phyloP scores from a whole-genome alignment of 2,329 filamentous ascomycete genomes.

The Ophiostoma australiae region DNA sequence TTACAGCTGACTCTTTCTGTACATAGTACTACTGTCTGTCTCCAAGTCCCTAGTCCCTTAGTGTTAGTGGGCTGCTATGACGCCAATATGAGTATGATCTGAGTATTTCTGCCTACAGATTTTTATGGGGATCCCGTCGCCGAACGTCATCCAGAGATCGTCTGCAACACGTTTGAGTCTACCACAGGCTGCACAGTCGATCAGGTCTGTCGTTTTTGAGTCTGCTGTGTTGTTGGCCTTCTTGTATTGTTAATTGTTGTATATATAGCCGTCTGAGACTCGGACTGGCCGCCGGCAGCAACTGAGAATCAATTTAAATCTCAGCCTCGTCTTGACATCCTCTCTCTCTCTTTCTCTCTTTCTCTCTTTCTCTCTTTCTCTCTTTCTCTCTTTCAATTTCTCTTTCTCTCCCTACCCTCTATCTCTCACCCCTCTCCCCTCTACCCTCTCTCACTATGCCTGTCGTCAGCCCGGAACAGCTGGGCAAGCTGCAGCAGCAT shows the following conservation, averaged over 20 bases:
- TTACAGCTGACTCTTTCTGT: neutral
- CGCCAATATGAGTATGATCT: constrained; percentile 21
- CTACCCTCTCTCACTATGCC: constrained; percentile 55
- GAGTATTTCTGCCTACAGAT: constrained; percentile 11
- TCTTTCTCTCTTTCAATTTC: neutral
- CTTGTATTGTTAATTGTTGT: too few relatives aligned
- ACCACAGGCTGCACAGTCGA: neutral
- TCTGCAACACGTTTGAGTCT: neutral
- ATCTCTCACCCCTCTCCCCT: neutral
- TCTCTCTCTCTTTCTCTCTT: neutral
- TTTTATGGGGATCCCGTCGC: neutral
- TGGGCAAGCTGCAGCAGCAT: constrained; percentile 82
- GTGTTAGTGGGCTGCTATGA: constrained; percentile 12
- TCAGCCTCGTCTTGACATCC: neutral
- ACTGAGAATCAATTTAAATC: too few relatives aligned
- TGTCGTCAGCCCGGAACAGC: constrained; percentile 82
- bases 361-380: neutral
- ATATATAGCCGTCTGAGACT: too few relatives aligned
- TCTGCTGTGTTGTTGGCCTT: too few relatives aligned
- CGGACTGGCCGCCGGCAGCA: too few relatives aligned
- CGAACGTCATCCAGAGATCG: too few relatives aligned
- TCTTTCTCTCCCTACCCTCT: too few relatives aligned
- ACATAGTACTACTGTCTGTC: neutral
- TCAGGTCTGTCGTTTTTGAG: neutral
- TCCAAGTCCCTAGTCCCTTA: neutral